A percentile compares a stretch with the other conserved stretches of the same genome.
Evolutionary conservation across 768 basidiomycete species (phyloP).

Genomic region (Vishniacozyma victoriae): DNA sequence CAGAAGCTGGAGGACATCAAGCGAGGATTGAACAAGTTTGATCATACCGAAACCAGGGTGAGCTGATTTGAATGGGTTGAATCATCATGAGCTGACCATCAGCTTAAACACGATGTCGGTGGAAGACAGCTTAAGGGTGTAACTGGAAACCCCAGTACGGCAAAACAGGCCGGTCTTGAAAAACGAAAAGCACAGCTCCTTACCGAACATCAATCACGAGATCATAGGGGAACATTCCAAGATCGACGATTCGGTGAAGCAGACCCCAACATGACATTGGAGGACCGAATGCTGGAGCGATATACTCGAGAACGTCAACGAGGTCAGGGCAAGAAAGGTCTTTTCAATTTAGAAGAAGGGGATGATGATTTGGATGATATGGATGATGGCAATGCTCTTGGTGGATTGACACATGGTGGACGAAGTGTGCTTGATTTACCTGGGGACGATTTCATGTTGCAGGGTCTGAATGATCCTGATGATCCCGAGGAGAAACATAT

Average conservation of each 20-base stretch:
- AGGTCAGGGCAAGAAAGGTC: conserved; percentile 56
- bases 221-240: conserved; percentile 77
- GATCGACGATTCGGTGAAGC: conserved; percentile 96
- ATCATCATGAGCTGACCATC: neutral
- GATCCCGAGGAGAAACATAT: conserved; percentile 69
- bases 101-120: conserved; percentile 69
- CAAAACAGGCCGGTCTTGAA: conserved; percentile 84
- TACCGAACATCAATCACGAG: conserved; percentile 77
- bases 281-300: conserved; percentile 94
- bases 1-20: conserved; percentile 78
- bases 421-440: conserved; percentile 40
- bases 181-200: conserved; percentile 84
- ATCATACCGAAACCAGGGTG: conserved; percentile 81
- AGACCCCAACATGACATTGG: conserved; percentile 81
- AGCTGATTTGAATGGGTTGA: conserved; percentile 43
- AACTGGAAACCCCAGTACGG: conserved; percentile 73
- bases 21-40: conserved; percentile 84
- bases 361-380: conserved; percentile 51
- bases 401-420: conserved; percentile 46
- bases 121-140: conserved; percentile 79
- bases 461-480: conserved; percentile 35
- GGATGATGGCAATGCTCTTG: conserved; percentile 34
- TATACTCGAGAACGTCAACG: conserved; percentile 74
- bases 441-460: conserved; percentile 43
- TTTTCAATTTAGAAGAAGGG: conserved; percentile 75